Conservation (phyloP, 1,284 basidiomycete genomes). For the Trichosporon coremiiforme region DNA sequence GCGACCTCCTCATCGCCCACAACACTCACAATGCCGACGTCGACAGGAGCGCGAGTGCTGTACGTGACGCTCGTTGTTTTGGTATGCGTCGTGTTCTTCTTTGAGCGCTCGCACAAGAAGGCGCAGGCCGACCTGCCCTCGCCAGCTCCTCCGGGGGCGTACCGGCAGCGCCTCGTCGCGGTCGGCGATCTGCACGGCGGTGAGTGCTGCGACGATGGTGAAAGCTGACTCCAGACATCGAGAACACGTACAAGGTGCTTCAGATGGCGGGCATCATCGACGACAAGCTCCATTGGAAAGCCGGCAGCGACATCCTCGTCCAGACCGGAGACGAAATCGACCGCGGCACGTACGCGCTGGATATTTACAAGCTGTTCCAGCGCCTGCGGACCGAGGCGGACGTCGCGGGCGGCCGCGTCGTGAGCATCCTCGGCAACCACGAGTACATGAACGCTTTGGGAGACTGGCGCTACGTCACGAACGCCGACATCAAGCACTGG, state of each 20-base stretch:
- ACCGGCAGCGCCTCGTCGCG: conserved; percentile 61
- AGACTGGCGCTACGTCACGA: conserved; percentile 87
- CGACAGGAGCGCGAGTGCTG: conserved; percentile 7
- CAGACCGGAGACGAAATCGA: conserved; percentile 95
- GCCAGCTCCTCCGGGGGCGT: conserved; percentile 24
- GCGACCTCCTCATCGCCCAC: not conserved
- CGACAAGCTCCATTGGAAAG: conserved; percentile 74
- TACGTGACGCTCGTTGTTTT: not conserved
- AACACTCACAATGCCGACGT: not conserved
- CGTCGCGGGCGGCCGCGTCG: conserved; percentile 68
- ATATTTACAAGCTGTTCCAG: conserved; percentile 79
- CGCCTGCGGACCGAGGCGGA: conserved; percentile 73
- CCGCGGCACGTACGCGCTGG: conserved; percentile 82
- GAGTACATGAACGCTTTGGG: conserved; percentile 78
- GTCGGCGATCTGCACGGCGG: conserved; percentile 80
- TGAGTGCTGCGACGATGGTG: conserved; percentile 30
- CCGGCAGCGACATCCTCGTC: conserved; percentile 75
- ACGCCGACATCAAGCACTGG: conserved; percentile 76
- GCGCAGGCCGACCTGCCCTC: conserved; percentile 12
- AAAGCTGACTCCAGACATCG: conserved; percentile 58
- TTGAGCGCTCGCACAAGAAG: conserved; percentile 2
- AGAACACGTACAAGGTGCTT: conserved; percentile 71
- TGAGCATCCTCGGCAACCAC: conserved; percentile 74
- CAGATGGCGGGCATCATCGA: conserved; percentile 71
- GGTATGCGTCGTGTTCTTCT: conserved; percentile 12